Conservation (phyloP, 1,284 basidiomycete species). For the Hemileia vastatrix region DNA sequence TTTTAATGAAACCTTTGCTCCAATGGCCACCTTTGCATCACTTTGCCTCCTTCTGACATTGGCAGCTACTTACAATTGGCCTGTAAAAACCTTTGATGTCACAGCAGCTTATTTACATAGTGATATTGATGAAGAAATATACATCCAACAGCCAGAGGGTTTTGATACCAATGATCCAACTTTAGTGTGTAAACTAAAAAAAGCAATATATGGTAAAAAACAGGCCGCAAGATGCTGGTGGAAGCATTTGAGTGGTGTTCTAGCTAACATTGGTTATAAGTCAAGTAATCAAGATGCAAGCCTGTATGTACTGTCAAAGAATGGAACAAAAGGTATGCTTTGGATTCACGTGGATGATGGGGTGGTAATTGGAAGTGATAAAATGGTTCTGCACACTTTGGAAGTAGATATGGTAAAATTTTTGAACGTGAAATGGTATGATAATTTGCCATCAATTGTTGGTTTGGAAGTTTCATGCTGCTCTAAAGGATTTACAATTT, state of each 20-base stretch:
- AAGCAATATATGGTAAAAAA: background rate
- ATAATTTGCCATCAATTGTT: too few species aligned
- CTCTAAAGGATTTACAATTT: too few species aligned
- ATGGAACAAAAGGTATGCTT: too few species aligned
- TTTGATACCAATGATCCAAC: too few species aligned
- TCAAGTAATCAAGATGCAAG: background rate
- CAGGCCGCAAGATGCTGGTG: background rate
- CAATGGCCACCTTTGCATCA: background rate
- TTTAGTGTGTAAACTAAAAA: background rate
- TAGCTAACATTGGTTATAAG: background rate
- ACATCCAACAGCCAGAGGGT: background rate
- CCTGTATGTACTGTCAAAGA: background rate
- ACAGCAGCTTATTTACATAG: background rate
- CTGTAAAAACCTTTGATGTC: background rate
- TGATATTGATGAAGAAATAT: background rate
- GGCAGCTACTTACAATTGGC: background rate
- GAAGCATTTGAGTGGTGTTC: background rate
- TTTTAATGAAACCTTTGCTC: background rate
- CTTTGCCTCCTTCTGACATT: background rate
- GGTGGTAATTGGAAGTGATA: background rate
- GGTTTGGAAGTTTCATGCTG: too few species aligned
- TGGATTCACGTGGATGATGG: slow-evolving; percentile 4
- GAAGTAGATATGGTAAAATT: too few species aligned
- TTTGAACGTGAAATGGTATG: too few species aligned
- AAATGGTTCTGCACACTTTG: too few species aligned